Evolutionary conservation across 139 green algal species (phyloP), one percentile per base, ranked within the genome.

Genomic region (Picochlorum sp.): DNA sequence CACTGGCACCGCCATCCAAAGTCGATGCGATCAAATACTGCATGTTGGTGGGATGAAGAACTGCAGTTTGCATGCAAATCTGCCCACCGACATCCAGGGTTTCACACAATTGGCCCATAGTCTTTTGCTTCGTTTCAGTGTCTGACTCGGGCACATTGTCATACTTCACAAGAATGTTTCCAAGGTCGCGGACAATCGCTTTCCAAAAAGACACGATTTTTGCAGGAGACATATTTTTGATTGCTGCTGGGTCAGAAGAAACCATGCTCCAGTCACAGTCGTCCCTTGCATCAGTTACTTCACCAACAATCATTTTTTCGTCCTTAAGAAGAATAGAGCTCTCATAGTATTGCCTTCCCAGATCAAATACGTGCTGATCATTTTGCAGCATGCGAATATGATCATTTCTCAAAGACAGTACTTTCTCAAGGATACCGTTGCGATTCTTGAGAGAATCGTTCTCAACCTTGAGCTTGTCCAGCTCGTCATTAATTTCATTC

Each of bases 391-490:
- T 55, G 24, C 67, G 61, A 41, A 75, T 75, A 55, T 75, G 67
- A 47, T 75, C 65, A 40, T 69, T 72, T 3, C 67, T 49, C 33
- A 81, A 61, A 16, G 58, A 59, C 35, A 81, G 57, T 40, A 81
- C 63, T 58, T 81, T 81, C 40, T 81, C 74, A 52, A 81, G 40
- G 5, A 81, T 69, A 14, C 47, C 63, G 44, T 81, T 81, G 28
- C 74, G 47, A 49, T 66, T 77, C 37, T 73, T 59, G 13, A 81
- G 40, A 12, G 29, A 24, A 29, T 49, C 65, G 60, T 81, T 80
- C 49, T 81, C 72, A 55, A 74, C 33, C 3, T 52, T 36, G 26
- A 81, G 35, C 22, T 58, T 53, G 22, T 41, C 49, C 40, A 76
- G 36, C 41, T 76, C 50, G 1, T 16, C 24, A 33, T 33, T 61